Conservation (phyloP, 352 stramenopile genomes). For the Pythium inflatum region DNA sequence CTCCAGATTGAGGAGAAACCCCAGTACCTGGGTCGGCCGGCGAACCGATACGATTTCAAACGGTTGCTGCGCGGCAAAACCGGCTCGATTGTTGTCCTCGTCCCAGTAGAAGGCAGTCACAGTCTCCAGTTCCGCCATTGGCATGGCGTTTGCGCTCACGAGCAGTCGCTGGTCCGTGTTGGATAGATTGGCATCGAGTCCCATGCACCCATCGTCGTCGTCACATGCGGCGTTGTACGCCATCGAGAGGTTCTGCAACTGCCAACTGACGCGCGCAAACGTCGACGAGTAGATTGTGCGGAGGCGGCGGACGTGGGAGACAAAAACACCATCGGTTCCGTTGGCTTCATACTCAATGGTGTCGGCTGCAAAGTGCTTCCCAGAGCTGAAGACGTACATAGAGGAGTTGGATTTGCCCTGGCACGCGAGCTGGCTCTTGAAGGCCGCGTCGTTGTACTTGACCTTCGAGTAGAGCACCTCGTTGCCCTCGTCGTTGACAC, state of each 20-base stretch:
- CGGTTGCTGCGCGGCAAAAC: neutral
- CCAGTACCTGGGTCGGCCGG: too few species aligned
- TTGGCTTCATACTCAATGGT: neutral
- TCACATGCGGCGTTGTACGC: neutral
- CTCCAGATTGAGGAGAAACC: too few species aligned
- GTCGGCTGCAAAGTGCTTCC: constrained; percentile 8
- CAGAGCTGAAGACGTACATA: constrained; percentile 6
- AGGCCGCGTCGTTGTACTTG: too few species aligned
- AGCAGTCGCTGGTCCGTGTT: neutral
- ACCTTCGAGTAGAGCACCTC: constrained; percentile 9
- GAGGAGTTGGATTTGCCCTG: neutral
- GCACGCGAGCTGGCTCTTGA: constrained; percentile 15
- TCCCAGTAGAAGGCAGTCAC: neutral
- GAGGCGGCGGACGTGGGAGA: too few species aligned
- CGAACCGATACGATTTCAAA: neutral
- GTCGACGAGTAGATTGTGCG: constrained; percentile 6
- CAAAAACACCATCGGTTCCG: too few species aligned
- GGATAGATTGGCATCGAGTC: neutral
- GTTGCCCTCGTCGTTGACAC: constrained; percentile 19
- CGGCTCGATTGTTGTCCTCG: neutral
- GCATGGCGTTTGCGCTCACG: neutral
- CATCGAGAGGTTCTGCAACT: neutral
- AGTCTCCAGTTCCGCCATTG: neutral
- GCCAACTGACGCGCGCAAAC: constrained; percentile 10
- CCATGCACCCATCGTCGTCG: neutral